phyloP scores from a whole-genome alignment of 176 grass and related monocot genomes.

The Eragrostis nindensis region DNA sequence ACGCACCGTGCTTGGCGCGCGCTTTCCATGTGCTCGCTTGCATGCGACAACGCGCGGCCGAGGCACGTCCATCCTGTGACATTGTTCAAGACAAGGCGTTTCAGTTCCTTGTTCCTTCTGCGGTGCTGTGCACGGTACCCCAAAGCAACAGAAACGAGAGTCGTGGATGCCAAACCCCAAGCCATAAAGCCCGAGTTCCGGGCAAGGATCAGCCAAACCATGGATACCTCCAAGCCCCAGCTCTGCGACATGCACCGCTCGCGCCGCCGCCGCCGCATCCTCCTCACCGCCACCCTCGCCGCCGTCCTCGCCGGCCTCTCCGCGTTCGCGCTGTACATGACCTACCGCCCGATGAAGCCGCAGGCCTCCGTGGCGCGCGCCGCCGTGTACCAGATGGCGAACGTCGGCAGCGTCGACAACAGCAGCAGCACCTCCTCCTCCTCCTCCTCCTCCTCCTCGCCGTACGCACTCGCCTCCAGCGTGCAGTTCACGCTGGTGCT shows the following conservation, averaged over 20 bases:
- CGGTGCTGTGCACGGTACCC: constrained; percentile 23
- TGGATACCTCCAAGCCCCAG: constrained; percentile 36
- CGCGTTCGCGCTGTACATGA: constrained; percentile 51
- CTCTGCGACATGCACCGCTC: constrained; percentile 36
- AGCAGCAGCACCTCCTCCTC: not conserved
- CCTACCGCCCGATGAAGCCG: constrained; percentile 66
- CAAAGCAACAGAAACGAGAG: not conserved
- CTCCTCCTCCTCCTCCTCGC: not conserved
- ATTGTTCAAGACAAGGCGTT: not conserved
- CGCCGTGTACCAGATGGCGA: constrained; percentile 53
- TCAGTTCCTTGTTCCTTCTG: not conserved
- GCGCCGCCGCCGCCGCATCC: constrained; percentile 14
- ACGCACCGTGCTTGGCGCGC: not conserved
- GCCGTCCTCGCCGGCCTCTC: constrained; percentile 23
- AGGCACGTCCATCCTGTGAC: not conserved
- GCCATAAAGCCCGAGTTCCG: not conserved
- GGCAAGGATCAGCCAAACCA: not conserved
- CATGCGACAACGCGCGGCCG: not conserved
- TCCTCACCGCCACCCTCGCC: constrained; percentile 19
- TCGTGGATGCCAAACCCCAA: not conserved
- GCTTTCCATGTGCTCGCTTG: not conserved
- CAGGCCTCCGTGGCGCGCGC: constrained; percentile 51
- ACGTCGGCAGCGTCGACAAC: not conserved
- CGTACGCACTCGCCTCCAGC: constrained; percentile 3
- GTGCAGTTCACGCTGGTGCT: constrained; percentile 62